Conservation (phyloP, 805 yeast genomes). For the Spathaspora boniae region DNA sequence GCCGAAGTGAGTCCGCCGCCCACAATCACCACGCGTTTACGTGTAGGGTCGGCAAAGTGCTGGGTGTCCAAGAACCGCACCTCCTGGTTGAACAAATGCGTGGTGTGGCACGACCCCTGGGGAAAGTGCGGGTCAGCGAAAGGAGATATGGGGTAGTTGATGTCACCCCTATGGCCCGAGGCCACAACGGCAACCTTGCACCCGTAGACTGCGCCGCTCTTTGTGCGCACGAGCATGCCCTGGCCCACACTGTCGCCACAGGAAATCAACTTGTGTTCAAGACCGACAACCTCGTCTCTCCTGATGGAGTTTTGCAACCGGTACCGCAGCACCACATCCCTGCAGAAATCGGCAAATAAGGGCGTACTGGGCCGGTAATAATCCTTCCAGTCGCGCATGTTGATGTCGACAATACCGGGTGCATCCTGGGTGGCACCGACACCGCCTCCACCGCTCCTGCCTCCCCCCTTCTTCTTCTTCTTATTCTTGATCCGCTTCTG, state of each 20-base stretch:
- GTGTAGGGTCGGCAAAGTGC: constrained; percentile 6
- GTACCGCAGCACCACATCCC: constrained; percentile 31
- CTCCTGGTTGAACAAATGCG: constrained; percentile 27
- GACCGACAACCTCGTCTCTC: constrained; percentile 30
- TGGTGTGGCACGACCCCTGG: constrained; percentile 33
- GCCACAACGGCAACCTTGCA: constrained; percentile 33
- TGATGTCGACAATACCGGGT: constrained; percentile 37
- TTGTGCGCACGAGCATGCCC: constrained; percentile 33
- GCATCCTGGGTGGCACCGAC: constrained; percentile 19
- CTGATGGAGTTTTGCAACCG: constrained; percentile 23
- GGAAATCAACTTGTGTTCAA: constrained; percentile 26
- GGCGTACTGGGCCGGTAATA: constrained; percentile 42
- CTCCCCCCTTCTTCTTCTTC: constrained; percentile 12
- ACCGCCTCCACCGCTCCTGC: no score
- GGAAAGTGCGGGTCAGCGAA: constrained; percentile 14
- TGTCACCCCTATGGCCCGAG: constrained; percentile 33
- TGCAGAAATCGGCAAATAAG: constrained; percentile 38
- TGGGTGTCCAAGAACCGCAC: constrained; percentile 17
- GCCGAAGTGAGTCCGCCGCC: constrained; percentile 49
- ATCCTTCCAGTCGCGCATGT: constrained; percentile 43
- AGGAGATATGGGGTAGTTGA: constrained; percentile 29
- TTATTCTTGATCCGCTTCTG: constrained; percentile 24
- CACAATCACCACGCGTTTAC: constrained; percentile 30
- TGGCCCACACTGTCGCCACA: constrained; percentile 18
- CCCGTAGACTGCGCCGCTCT: constrained; percentile 28